phyloP scores from a whole-genome alignment of 805 yeast genomes.

The Metschnikowia cerradonensis region DNA sequence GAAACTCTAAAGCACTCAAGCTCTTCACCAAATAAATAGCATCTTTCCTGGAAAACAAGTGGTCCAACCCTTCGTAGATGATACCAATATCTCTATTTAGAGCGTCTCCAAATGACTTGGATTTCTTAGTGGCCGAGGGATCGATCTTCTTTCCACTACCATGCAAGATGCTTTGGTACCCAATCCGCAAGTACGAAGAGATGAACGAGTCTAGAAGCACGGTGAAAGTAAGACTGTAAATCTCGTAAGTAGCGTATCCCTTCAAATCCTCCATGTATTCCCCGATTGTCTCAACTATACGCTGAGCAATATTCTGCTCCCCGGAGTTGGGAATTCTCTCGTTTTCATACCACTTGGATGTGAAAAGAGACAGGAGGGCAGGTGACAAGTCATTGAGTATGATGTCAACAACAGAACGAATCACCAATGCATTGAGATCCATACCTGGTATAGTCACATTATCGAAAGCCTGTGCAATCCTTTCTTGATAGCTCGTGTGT shows the following conservation, averaged over 20 bases:
- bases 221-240: constrained; percentile 37
- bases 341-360: constrained; percentile 63
- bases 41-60: constrained; percentile 40
- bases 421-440: constrained; percentile 75
- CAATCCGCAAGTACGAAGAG: constrained; percentile 35
- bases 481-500: constrained; percentile 36
- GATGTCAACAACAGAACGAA: constrained; percentile 61
- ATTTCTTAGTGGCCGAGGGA: constrained; percentile 32
- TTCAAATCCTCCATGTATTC: constrained; percentile 71
- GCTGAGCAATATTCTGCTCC: constrained; percentile 47
- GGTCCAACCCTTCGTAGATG: constrained; percentile 34
- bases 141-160: constrained; percentile 42
- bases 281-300: constrained; percentile 64
- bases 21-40: constrained; percentile 35
- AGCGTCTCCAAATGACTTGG: constrained; percentile 36
- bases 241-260: constrained; percentile 40
- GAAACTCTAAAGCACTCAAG: constrained; percentile 38
- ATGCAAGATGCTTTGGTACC: constrained; percentile 37
- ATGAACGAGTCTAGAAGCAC: constrained; percentile 37
- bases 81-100: constrained; percentile 36
- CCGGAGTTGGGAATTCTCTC: constrained; percentile 23
- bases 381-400: constrained; percentile 68
- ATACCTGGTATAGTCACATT: constrained; percentile 57
- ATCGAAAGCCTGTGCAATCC: constrained; percentile 34
- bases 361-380: constrained; percentile 59